Percentiles rank a stretch among this genome's conserved stretches.
Evolutionary conservation across 495 filamentous ascomycete genomes (phyloP).

Genomic region (Xylona heveae): DNA sequence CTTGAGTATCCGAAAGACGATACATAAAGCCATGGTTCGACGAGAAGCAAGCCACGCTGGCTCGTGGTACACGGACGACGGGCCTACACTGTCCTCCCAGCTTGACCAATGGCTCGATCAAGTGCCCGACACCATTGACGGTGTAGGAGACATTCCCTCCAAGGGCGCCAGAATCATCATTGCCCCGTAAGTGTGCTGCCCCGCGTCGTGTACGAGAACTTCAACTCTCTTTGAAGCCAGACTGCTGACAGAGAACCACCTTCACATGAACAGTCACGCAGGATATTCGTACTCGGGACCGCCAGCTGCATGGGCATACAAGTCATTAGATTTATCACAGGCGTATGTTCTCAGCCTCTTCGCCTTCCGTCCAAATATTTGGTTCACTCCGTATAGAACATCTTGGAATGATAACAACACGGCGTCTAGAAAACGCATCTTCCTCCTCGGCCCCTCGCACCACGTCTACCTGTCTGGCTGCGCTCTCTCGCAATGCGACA

Average conservation of each 20-base stretch:
- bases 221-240: conserved; percentile 1
- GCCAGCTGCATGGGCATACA: conserved; percentile 90
- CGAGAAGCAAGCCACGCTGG: conserved; percentile 49
- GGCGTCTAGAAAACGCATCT: conserved; percentile 68
- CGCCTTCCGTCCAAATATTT: not conserved
- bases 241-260: not conserved
- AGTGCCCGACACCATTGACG: conserved; percentile 43
- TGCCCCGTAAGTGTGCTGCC: conserved; percentile 56
- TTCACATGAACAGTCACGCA: conserved; percentile 44
- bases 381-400: not conserved
- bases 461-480: conserved; percentile 60
- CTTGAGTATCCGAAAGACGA: no score
- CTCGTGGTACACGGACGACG: conserved; percentile 65
- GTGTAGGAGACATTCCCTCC: conserved; percentile 38
- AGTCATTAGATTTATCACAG: conserved; percentile 61
- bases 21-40: no score
- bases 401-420: not conserved
- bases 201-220: conserved; percentile 1
- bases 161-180: conserved; percentile 74
- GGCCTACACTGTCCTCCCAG: conserved; percentile 36
- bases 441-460: conserved; percentile 87
- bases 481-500: conserved; percentile 50
- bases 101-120: conserved; percentile 60
- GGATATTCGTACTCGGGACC: conserved; percentile 91
- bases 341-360: conserved; percentile 26